Evolutionary conservation across 164 flowering plant genomes (phyloP).

Genomic region (Tetracentron sinense): DNA sequence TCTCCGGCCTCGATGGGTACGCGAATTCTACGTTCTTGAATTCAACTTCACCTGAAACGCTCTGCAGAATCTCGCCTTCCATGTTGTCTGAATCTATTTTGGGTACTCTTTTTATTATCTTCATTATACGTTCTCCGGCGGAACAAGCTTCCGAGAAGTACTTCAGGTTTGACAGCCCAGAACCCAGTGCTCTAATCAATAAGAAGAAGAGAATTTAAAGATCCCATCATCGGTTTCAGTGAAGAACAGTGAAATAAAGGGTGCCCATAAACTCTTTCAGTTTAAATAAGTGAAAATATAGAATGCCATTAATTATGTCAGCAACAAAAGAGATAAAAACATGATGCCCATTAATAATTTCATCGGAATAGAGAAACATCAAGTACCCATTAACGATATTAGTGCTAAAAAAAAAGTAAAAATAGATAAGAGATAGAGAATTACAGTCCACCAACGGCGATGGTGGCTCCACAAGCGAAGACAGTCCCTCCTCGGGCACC

Average conservation of each 20-base stretch:
- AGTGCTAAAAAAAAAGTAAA: no score
- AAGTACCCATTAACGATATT: no score
- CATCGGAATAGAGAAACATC: no score
- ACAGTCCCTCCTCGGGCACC: conserved; percentile 71
- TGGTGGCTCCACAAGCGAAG: conserved; percentile 64
- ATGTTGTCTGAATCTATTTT: conserved; percentile 63
- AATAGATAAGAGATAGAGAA: conserved; percentile 5
- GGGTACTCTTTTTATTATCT: conserved; percentile 69
- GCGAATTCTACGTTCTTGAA: conserved; percentile 64
- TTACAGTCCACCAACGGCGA: conserved; percentile 80
- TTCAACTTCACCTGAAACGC: conserved; percentile 59
- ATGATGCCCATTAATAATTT: no score
- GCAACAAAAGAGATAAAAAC: no score
- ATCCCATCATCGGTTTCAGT: no score
- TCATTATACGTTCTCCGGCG: conserved; percentile 64
- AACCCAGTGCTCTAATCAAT: conserved; percentile 55
- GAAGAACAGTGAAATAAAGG: not conserved
- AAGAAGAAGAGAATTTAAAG: not conserved
- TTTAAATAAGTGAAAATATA: not conserved
- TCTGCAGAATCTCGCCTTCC: conserved; percentile 52
- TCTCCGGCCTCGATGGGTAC: conserved; percentile 76
- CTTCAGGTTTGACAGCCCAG: conserved; percentile 67
- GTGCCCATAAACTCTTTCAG: not conserved
- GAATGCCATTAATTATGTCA: no score
- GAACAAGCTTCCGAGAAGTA: conserved; percentile 68